A percentile compares a stretch with the other conserved stretches of the same genome.
These are phyloP conservation scores for Cicer bijugum DNA, from an alignment of 306 rosid genomes.

Conservation along the genomic window DNA sequence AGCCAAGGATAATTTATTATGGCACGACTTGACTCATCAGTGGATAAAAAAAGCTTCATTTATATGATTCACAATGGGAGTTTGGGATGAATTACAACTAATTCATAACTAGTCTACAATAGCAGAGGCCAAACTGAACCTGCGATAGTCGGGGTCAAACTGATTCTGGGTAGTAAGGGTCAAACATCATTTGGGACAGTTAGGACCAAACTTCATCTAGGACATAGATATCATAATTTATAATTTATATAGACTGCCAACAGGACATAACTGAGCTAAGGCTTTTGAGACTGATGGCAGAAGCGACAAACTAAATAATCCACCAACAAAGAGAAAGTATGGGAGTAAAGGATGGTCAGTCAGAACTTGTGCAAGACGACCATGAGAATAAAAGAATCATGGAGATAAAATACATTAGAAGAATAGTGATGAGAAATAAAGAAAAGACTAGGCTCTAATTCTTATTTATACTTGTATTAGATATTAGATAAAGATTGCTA, in stretches of 20 bases:
- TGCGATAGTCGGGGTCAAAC: not conserved
- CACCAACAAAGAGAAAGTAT: not conserved
- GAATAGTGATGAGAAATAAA: not conserved
- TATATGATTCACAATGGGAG: constrained; percentile 1
- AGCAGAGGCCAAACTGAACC: constrained; percentile 1
- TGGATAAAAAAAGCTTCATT: not conserved
- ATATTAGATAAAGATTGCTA: not conserved
- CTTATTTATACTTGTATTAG: too few species aligned
- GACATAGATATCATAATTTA: too few species aligned
- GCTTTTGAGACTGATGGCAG: not conserved
- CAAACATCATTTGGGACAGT: not conserved
- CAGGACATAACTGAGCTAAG: not conserved
- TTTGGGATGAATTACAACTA: not conserved
- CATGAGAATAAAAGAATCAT: not conserved
- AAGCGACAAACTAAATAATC: not conserved
- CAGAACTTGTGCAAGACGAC: not conserved
- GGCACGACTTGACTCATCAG: not conserved
- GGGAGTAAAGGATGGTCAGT: not conserved
- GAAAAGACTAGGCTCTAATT: not conserved
- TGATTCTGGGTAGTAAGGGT: not conserved
- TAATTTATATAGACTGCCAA: not conserved
- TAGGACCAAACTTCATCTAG: not conserved
- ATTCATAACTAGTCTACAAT: constrained; percentile 1
- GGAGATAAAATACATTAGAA: not conserved
- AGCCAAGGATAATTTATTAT: not conserved